phyloP scores from a whole-genome alignment of 1,284 basidiomycete genomes.

The Cutaneotrichosporon cavernicola region DNA sequence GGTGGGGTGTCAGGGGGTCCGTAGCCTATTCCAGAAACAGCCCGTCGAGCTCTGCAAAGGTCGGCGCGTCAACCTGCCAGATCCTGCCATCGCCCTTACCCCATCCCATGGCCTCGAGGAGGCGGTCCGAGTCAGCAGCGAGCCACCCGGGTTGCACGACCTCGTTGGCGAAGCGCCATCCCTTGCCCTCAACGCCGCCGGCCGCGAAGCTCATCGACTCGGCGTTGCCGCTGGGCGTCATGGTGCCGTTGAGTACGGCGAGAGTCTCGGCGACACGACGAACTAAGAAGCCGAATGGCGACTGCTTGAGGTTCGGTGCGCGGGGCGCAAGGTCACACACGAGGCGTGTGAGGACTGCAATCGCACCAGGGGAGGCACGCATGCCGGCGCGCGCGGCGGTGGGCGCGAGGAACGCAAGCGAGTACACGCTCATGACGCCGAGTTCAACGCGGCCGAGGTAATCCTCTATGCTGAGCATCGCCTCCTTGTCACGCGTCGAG shows the following conservation, averaged over 20 bases:
- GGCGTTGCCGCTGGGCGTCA: conserved; percentile 31
- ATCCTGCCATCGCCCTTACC: conserved; percentile 25
- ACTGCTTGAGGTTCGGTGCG: conserved; percentile 57
- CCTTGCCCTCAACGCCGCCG: conserved; percentile 65
- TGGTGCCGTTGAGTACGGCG: conserved; percentile 72
- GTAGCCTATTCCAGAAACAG: conserved; percentile 32
- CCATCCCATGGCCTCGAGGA: conserved; percentile 51
- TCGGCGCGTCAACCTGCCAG: conserved; percentile 35
- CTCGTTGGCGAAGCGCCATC: conserved; percentile 68
- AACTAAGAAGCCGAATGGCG: conserved; percentile 63
- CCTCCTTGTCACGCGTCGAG: conserved; percentile 68
- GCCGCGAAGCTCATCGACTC: conserved; percentile 52
- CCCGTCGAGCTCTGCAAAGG: conserved; percentile 45
- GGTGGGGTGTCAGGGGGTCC: too few relatives aligned
- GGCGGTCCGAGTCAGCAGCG: conserved; percentile 65
- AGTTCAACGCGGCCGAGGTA: conserved; percentile 81
- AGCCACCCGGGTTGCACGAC: conserved; percentile 72
- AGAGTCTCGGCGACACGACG: conserved; percentile 78
- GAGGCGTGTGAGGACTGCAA: conserved; percentile 53
- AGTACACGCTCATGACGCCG: conserved; percentile 75
- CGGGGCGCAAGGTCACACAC: conserved; percentile 48
- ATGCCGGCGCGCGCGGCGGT: conserved; percentile 68
- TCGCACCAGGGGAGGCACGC: conserved; percentile 57
- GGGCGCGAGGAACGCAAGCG: conserved; percentile 78
- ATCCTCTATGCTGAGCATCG: conserved; percentile 59